phyloP scores from a whole-genome alignment of 768 basidiomycete species.

The Exidia glandulosa region DNA sequence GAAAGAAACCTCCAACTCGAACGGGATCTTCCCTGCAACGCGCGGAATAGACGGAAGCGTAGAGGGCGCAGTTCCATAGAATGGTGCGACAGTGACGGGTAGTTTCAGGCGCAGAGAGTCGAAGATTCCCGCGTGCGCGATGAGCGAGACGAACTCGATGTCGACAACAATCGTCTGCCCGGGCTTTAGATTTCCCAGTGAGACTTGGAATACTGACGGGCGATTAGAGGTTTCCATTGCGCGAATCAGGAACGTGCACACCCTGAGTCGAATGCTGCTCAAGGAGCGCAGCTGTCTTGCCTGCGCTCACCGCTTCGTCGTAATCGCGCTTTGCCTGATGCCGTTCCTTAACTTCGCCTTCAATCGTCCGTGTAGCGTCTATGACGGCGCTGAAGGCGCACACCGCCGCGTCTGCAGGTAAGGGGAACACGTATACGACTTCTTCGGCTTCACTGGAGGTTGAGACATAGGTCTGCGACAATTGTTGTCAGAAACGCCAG shows the following conservation, averaged over 20 bases:
- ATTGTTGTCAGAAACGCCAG: background rate
- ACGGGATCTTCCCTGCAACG: constrained; percentile 2
- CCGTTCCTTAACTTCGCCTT: constrained; percentile 40
- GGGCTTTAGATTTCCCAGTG: background rate
- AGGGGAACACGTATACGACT: constrained; percentile 43
- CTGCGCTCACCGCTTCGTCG: constrained; percentile 28
- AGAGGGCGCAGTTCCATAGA: constrained; percentile 5
- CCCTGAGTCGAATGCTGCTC: constrained; percentile 18
- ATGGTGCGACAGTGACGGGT: constrained; percentile 6
- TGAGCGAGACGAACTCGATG: constrained; percentile 14
- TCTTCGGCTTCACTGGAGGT: background rate
- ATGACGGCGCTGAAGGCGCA: constrained; percentile 42
- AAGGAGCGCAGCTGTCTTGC: constrained; percentile 23
- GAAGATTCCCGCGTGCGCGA: background rate
- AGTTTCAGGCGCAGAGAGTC: constrained; percentile 5
- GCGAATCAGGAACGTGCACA: background rate
- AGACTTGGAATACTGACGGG: background rate
- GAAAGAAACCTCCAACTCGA: constrained; percentile 6
- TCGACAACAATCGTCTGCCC: background rate
- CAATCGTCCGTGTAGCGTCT: constrained; percentile 31
- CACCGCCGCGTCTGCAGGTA: constrained; percentile 43
- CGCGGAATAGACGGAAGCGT: too few relatives aligned
- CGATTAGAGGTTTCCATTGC: background rate
- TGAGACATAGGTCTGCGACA: constrained; percentile 4
- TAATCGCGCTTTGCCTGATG: constrained; percentile 30